These are phyloP conservation scores for Cyanidiococcus yangmingshanensis DNA, from an alignment of 23 red algal species.

Conservation along the genomic window DNA sequence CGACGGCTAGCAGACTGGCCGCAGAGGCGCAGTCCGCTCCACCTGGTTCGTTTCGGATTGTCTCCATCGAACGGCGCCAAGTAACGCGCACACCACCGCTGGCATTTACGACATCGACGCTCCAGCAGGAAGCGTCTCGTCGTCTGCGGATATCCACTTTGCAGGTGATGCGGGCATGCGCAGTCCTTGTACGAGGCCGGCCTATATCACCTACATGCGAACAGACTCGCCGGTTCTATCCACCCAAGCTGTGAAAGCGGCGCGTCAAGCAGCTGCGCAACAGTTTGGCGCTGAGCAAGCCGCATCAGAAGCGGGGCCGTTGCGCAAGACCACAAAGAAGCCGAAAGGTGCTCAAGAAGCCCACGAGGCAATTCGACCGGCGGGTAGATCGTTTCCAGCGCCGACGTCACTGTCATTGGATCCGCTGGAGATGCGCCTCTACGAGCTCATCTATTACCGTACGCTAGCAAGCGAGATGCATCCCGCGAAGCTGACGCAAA, in stretches of 20 bases:
- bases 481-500: constrained; percentile 49
- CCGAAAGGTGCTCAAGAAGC: constrained; percentile 76
- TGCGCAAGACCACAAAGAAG: constrained; percentile 25
- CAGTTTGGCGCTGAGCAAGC: constrained; percentile 49
- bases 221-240: constrained; percentile 78
- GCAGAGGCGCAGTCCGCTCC: not conserved
- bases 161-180: constrained; percentile 66
- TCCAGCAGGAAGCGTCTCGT: constrained; percentile 80
- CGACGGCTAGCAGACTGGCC: constrained; percentile 21
- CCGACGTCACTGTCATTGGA: constrained; percentile 38
- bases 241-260: constrained; percentile 50
- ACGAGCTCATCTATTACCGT: constrained; percentile 64
- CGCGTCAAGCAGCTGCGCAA: constrained; percentile 28
- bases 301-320: not conserved
- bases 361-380: constrained; percentile 95
- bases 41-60: not conserved
- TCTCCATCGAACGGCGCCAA: constrained; percentile 22
- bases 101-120: constrained; percentile 84
- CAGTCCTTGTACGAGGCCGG: constrained; percentile 86
- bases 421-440: constrained; percentile 42
- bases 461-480: constrained; percentile 83
- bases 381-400: constrained; percentile 46
- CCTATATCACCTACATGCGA: constrained; percentile 95
- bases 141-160: constrained; percentile 55
- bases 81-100: constrained; percentile 31